Evolutionary conservation across 2,329 filamentous ascomycete species (phyloP).

Genomic region (Blastomyces parvus): DNA sequence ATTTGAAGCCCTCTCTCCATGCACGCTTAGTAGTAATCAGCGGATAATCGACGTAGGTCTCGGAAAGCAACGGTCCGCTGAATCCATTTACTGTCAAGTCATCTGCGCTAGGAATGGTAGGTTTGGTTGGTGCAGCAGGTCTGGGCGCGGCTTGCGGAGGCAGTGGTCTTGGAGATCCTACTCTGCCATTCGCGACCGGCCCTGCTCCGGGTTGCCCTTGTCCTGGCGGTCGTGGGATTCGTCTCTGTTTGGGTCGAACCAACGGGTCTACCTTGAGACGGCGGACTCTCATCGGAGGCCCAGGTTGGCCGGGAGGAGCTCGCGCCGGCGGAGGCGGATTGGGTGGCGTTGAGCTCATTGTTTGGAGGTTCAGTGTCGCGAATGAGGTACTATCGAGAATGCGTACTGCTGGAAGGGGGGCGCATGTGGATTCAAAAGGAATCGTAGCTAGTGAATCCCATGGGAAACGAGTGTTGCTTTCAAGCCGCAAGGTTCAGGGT

Average conservation of each 20-base stretch:
- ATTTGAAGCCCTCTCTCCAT: constrained; percentile 66
- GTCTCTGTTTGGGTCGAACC: constrained; percentile 50
- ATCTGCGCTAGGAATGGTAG: constrained; percentile 18
- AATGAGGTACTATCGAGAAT: neutral
- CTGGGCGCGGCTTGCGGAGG: constrained; percentile 16
- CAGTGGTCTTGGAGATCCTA: constrained; percentile 11
- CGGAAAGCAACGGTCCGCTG: constrained; percentile 33
- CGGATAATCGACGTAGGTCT: constrained; percentile 49
- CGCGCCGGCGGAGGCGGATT: constrained; percentile 40
- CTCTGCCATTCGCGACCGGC: constrained; percentile 17
- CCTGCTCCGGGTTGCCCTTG: constrained; percentile 4
- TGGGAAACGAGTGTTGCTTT: neutral
- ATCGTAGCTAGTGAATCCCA: neutral
- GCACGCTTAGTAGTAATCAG: constrained; percentile 76
- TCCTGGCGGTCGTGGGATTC: constrained; percentile 20
- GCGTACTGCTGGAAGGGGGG: neutral
- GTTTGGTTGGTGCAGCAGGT: constrained; percentile 10
- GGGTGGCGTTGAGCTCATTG: constrained; percentile 30
- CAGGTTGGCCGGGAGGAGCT: constrained; percentile 38
- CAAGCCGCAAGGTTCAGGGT: neutral
- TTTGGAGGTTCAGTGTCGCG: neutral
- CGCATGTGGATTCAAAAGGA: neutral
- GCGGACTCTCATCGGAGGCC: constrained; percentile 37
- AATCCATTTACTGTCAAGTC: constrained; percentile 35
- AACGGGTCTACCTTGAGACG: constrained; percentile 53